Base-by-base conservation (phyloP, 2,329 filamentous ascomycete species). In the Ophiosphaerella korrae region DNA sequence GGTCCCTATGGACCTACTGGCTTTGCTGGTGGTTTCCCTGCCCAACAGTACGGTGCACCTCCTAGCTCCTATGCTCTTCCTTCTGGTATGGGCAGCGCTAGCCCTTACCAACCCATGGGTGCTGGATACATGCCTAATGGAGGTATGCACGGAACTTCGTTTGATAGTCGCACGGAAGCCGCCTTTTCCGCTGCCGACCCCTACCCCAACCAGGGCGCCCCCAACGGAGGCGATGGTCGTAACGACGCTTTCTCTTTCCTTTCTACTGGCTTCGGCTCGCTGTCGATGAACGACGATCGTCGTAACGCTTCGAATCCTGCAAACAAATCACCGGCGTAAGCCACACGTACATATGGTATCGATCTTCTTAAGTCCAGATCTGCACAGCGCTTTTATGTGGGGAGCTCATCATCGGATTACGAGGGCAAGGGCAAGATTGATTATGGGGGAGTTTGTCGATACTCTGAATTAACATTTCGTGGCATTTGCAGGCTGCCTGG, bases 121-220 rank as follows among this genome's bases (percentile, higher is more conserved):
- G 90, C 88, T 33, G 89, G 92, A 65, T 96, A 87, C 63, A 87
- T 87, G 51, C 88, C 89, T 37, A 87, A 86, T 48, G 88, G 87
- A 34, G 86, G 87, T 45, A 88, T 91, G 63, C 91, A 94, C 75
- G 89, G 89, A 21, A 89, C 89, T 36, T 89, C 91, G 11, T 97
- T 99, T 68, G 92, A 96, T 71, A 95, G 92, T 79, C 90, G 92
- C 57, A 89, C 91, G 56, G 93, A 97, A 78, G 92, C 92, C 53
- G 93, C 94, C 23, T 99, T 99, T 80, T 90, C 90, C 71, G 90
- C 89, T 35, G 92, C 90, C 34, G 88, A 88, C 63, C 93, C 94
- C 63, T 90, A 89, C 48, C 88, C 87, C 13, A 90, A 89, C 38
- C 88, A 87, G 53, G 89, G 88, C 35, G 86, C 88, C 26, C 68